phyloP scores from a whole-genome alignment of 192 early-diverging fungal genomes.

The Coemansia sp. region DNA sequence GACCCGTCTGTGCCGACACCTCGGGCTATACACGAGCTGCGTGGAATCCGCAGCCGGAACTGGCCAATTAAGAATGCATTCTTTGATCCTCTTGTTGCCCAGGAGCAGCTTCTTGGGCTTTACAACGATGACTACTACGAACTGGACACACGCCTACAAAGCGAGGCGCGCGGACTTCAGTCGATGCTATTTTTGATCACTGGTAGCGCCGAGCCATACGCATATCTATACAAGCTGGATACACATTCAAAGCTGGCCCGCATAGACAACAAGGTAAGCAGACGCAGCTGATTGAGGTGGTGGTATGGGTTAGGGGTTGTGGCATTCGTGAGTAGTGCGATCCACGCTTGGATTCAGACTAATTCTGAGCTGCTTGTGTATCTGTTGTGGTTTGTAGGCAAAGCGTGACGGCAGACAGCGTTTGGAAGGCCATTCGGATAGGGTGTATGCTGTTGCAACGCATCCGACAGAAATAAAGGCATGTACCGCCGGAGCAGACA shows the following conservation, averaged over 20 bases:
- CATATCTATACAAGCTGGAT: slow-evolving; percentile 61
- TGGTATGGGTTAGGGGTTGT: not conserved
- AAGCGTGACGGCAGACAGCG: slow-evolving; percentile 61
- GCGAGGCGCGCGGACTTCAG: slow-evolving; percentile 43
- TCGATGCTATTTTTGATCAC: slow-evolving; percentile 62
- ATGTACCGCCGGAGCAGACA: slow-evolving; percentile 50
- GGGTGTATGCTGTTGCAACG: slow-evolving; percentile 89
- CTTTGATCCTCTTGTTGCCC: slow-evolving; percentile 51
- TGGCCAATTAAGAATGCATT: slow-evolving; percentile 95
- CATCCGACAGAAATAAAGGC: slow-evolving; percentile 81
- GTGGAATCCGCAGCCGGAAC: slow-evolving; percentile 91
- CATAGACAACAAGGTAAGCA: slow-evolving; percentile 52
- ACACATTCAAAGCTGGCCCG: slow-evolving; percentile 38
- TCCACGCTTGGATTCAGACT: not conserved
- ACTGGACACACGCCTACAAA: slow-evolving; percentile 51
- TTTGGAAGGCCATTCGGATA: slow-evolving; percentile 89
- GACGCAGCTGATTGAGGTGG: not conserved
- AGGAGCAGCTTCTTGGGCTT: slow-evolving; percentile 49
- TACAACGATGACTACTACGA: slow-evolving; percentile 54
- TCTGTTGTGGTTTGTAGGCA: slow-evolving; percentile 19
- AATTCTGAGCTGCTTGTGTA: slow-evolving; percentile 1
- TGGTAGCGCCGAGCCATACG: slow-evolving; percentile 67
- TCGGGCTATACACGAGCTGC: slow-evolving; percentile 77
- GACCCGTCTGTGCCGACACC: slow-evolving; percentile 69
- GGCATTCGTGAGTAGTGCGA: not conserved